A percentile compares a stretch with the other conserved stretches of the same genome.
Conservation (phyloP, 495 filamentous ascomycete genomes). For the Penicillium atrosanguineum region DNA sequence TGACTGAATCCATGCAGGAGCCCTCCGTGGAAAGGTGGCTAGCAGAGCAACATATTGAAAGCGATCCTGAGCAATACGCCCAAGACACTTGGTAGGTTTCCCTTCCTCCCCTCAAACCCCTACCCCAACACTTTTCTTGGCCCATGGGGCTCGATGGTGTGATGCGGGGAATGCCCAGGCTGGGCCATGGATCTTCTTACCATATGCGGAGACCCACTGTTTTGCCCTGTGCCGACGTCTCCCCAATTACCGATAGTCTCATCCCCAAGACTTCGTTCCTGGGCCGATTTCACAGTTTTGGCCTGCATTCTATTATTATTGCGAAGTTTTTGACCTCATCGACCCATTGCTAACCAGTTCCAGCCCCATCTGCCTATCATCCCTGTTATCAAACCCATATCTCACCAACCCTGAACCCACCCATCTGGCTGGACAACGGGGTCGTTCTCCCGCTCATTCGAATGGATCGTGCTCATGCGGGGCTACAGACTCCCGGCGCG, state of each 20-base stretch:
- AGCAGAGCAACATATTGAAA: constrained; percentile 23
- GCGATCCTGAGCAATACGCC: constrained; percentile 19
- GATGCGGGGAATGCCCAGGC: constrained; percentile 33
- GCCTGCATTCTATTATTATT: not conserved
- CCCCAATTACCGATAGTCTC: too few species aligned
- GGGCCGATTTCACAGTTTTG: not conserved
- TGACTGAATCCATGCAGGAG: constrained; percentile 14
- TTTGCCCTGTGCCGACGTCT: not conserved
- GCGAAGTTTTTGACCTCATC: not conserved
- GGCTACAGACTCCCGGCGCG: not conserved
- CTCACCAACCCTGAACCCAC: constrained; percentile 19
- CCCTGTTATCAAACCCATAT: constrained; percentile 25
- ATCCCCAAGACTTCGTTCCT: not conserved
- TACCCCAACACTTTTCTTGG: constrained; percentile 17
- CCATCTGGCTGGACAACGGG: constrained; percentile 11
- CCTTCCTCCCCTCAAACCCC: not conserved
- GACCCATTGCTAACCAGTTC: constrained; percentile 2
- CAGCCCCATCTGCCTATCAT: constrained; percentile 27
- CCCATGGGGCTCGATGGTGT: constrained; percentile 17
- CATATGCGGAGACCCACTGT: constrained; percentile 4
- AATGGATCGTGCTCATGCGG: not conserved
- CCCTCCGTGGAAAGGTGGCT: constrained; percentile 31
- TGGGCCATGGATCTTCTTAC: constrained; percentile 15
- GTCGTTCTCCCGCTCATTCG: not conserved
- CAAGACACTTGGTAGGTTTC: constrained; percentile 34